Percentiles rank a stretch among this genome's conserved stretches.
phyloP scores from a whole-genome alignment of 2,329 filamentous ascomycete species.

The Fusarium torulosum region DNA sequence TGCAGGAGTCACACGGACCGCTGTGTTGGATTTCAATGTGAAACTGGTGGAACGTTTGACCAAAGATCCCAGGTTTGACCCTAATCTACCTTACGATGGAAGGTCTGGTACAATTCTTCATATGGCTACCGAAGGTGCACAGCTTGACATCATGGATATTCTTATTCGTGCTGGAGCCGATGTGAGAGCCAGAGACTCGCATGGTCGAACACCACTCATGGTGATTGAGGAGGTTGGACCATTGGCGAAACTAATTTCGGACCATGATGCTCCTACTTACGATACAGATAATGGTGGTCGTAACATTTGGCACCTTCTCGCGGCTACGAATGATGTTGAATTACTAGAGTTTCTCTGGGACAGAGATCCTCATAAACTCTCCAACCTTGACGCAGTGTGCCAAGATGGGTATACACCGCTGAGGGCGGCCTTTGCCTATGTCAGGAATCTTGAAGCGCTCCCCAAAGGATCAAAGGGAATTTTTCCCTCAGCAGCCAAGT shows the following conservation, averaged over 20 bases:
- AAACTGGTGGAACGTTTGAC: slow-evolving; percentile 47
- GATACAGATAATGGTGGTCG: slow-evolving; percentile 50
- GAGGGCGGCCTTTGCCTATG: slow-evolving; percentile 48
- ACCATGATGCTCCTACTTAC: slow-evolving; percentile 47
- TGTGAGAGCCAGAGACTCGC: slow-evolving; percentile 46
- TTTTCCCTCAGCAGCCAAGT: slow-evolving; percentile 23
- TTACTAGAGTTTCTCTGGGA: slow-evolving; percentile 50
- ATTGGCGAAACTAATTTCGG: slow-evolving; percentile 46
- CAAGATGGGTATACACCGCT: slow-evolving; percentile 49
- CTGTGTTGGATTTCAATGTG: slow-evolving; percentile 47
- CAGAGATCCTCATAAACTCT: slow-evolving; percentile 47
- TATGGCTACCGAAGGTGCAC: slow-evolving; percentile 46
- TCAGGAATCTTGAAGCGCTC: slow-evolving; percentile 5
- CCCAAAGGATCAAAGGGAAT: background rate
- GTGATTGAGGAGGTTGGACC: slow-evolving; percentile 47
- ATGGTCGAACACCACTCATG: slow-evolving; percentile 54
- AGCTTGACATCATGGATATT: slow-evolving; percentile 46
- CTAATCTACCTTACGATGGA: slow-evolving; percentile 39
- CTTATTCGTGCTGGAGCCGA: slow-evolving; percentile 49
- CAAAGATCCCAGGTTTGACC: slow-evolving; percentile 51
- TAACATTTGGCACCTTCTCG: slow-evolving; percentile 56
- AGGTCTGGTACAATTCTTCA: slow-evolving; percentile 51
- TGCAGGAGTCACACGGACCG: slow-evolving; percentile 37
- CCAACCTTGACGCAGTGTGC: slow-evolving; percentile 47
- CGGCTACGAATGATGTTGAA: slow-evolving; percentile 49